A percentile compares a stretch with the other conserved stretches of the same genome.
Evolutionary conservation across 352 stramenopile genomes (phyloP).

Genomic region (Pythium folliculosum): DNA sequence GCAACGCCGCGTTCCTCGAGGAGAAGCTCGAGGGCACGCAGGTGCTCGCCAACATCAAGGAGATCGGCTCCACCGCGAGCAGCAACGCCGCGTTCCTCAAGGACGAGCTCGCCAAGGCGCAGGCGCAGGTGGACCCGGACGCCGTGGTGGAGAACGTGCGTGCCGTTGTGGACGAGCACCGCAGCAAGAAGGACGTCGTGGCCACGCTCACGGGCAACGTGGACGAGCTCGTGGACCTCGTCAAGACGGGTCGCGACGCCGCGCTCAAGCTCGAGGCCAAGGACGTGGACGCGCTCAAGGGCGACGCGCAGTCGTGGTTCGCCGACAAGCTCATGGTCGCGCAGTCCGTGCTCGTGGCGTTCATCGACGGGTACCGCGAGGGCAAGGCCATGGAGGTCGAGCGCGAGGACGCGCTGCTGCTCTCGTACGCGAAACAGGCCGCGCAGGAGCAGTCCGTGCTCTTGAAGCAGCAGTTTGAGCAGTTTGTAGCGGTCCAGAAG

Average conservation of each 20-base stretch:
- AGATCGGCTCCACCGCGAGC: constrained; percentile 43
- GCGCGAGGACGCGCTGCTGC: constrained; percentile 69
- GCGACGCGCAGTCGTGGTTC: constrained; percentile 72
- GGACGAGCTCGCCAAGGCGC: constrained; percentile 51
- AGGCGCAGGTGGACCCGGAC: constrained; percentile 64
- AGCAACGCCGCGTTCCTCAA: constrained; percentile 64
- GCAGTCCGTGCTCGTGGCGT: constrained; percentile 77
- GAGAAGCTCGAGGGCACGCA: constrained; percentile 70
- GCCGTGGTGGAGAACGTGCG: constrained; percentile 58
- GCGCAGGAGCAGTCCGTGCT: constrained; percentile 74
- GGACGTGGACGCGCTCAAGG: constrained; percentile 66
- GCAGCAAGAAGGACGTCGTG: constrained; percentile 70
- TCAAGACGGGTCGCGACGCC: constrained; percentile 56
- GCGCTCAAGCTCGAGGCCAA: constrained; percentile 58
- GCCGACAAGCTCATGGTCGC: constrained; percentile 85
- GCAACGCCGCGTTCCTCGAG: constrained; percentile 63
- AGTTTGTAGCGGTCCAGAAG: constrained; percentile 61
- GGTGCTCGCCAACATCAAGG: constrained; percentile 57
- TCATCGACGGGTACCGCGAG: constrained; percentile 80
- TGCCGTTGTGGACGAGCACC: constrained; percentile 55
- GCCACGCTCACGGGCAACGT: constrained; percentile 74
- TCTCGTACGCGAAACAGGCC: constrained; percentile 76
- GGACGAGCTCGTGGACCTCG: constrained; percentile 62
- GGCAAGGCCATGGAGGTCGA: constrained; percentile 78
- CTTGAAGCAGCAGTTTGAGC: constrained; percentile 68